Evolutionary conservation across 306 rosid genomes (phyloP).

Genomic region (Prunus mume): DNA sequence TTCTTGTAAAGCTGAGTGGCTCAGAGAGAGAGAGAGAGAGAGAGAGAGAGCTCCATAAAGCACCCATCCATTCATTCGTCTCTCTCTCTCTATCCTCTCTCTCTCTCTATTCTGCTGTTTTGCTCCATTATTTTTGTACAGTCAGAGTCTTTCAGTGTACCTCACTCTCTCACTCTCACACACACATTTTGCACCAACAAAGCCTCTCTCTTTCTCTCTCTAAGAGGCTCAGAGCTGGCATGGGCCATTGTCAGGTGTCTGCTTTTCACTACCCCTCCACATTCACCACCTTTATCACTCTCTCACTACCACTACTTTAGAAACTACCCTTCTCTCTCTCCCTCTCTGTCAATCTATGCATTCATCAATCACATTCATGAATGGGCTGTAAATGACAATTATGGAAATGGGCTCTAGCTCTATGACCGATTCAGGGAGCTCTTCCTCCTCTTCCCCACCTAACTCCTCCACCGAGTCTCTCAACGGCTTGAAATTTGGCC

Average conservation of each 20-base stretch:
- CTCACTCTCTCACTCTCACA: not conserved
- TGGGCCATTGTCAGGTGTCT: slow-evolving; percentile 70
- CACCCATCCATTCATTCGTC: not conserved
- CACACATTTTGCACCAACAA: not conserved
- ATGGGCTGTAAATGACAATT: slow-evolving; percentile 30
- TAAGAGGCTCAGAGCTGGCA: slow-evolving; percentile 40
- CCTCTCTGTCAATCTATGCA: no score
- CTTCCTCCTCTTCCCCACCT: slow-evolving; percentile 46
- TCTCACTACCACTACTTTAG: slow-evolving; percentile 22
- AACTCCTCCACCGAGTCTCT: slow-evolving; percentile 61
- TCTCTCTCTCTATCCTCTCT: not conserved
- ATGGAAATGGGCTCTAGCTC: slow-evolving; percentile 58
- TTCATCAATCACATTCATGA: slow-evolving; percentile 6
- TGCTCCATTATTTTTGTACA: slow-evolving; percentile 33
- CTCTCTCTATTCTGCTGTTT: no score
- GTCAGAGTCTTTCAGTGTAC: no score
- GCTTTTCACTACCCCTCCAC: slow-evolving; percentile 40
- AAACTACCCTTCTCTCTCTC: not conserved
- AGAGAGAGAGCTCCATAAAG: slow-evolving; percentile 7
- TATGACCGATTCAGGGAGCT: slow-evolving; percentile 47
- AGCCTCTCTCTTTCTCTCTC: not conserved
- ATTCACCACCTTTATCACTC: slow-evolving; percentile 15
- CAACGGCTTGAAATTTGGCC: slow-evolving; percentile 73
- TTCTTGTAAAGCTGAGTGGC: slow-evolving; percentile 17
- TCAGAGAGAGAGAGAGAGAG: no score